Evolutionary conservation across 2,329 filamentous ascomycete species (phyloP).

Genomic region (Aplosporella prunicola): DNA sequence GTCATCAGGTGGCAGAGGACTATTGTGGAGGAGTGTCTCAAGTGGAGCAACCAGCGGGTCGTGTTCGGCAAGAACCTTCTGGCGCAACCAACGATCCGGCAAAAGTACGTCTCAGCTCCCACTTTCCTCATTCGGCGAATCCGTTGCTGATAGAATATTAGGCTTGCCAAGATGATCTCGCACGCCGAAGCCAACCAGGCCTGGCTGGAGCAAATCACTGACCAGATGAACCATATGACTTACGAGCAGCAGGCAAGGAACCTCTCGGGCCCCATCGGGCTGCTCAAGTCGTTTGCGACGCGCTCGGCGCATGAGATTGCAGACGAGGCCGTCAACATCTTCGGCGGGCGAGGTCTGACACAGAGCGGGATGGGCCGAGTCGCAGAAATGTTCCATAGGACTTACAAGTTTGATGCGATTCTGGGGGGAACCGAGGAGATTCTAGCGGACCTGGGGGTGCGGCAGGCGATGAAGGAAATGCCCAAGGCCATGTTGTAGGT

Average conservation of each 20-base stretch:
- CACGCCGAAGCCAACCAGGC: conserved; percentile 73
- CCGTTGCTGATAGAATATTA: conserved; percentile 19
- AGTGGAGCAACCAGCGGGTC: conserved; percentile 79
- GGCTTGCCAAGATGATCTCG: conserved; percentile 78
- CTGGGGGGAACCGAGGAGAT: conserved; percentile 78
- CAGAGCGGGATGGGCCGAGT: conserved; percentile 74
- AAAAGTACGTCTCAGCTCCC: conserved; percentile 49
- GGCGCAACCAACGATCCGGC: conserved; percentile 69
- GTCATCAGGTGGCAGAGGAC: conserved; percentile 56
- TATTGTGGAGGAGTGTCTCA: conserved; percentile 73
- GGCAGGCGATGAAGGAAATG: conserved; percentile 76
- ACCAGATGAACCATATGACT: conserved; percentile 80
- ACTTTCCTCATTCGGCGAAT: not conserved
- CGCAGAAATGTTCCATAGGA: conserved; percentile 76
- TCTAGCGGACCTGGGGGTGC: conserved; percentile 67
- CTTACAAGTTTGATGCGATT: conserved; percentile 60
- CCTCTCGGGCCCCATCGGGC: conserved; percentile 70
- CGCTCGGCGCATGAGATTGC: conserved; percentile 73
- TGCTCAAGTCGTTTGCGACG: conserved; percentile 72
- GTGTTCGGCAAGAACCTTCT: conserved; percentile 77
- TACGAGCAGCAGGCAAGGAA: conserved; percentile 67
- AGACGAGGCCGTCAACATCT: conserved; percentile 77
- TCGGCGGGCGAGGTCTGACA: conserved; percentile 71
- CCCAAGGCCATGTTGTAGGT: conserved; percentile 70
- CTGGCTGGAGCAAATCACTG: conserved; percentile 76